Conservation (phyloP, 129 eudicot genomes). For the Dittrichia graveolens region DNA sequence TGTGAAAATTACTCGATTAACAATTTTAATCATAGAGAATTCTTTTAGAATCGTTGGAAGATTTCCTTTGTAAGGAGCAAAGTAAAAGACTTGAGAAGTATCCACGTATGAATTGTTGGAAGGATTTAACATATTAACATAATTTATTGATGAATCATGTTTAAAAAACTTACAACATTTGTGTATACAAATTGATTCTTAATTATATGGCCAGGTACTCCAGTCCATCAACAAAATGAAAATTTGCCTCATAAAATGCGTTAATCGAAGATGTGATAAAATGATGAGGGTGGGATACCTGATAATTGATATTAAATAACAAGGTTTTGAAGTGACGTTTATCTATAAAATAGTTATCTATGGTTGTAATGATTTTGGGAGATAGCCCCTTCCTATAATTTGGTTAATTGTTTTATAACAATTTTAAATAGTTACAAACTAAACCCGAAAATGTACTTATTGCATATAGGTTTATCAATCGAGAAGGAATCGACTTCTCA, state of each 20-base stretch:
- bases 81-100: background rate
- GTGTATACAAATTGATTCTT: background rate
- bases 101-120: background rate
- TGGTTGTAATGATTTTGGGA: constrained; percentile 16
- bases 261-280: background rate
- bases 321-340: background rate
- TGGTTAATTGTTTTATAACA: constrained; percentile 12
- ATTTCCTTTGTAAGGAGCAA: background rate
- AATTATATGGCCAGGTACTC: constrained; percentile 19
- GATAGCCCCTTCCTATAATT: constrained; percentile 9
- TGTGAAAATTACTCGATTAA: background rate
- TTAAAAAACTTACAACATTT: background rate
- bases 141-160: constrained; percentile 3
- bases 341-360: constrained; percentile 13
- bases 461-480: constrained; percentile 72
- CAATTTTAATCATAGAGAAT: background rate
- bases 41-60: background rate
- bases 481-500: constrained; percentile 97
- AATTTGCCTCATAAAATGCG: background rate
- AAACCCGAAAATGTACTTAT: constrained; percentile 22
- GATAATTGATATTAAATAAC: constrained; percentile 1
- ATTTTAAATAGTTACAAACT: constrained; percentile 12
- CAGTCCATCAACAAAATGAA: background rate
- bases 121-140: background rate
- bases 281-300: constrained; percentile 2